These are phyloP conservation scores for Chlorella sp. DNA, from an alignment of 139 green algal species.

Conservation along the genomic window DNA sequence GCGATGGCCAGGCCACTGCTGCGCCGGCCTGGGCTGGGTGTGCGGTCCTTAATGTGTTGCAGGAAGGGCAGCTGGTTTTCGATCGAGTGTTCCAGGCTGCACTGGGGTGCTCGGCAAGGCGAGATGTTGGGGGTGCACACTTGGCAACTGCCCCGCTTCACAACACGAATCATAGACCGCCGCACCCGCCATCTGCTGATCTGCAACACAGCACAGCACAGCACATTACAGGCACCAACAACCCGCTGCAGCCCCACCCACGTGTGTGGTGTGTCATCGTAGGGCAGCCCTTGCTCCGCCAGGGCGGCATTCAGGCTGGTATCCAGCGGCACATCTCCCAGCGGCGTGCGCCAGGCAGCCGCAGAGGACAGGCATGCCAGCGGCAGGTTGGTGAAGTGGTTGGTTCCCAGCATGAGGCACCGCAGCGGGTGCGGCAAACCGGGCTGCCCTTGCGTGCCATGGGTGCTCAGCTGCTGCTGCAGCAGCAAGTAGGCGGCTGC, in stretches of 20 bases:
- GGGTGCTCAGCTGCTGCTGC: not conserved
- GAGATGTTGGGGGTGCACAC: not conserved
- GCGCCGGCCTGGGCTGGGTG: not conserved
- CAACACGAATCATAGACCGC: too few species aligned
- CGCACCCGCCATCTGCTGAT: too few species aligned
- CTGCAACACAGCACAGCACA: too few species aligned
- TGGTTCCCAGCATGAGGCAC: not conserved
- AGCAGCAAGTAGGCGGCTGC: not conserved
- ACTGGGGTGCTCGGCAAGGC: too few species aligned
- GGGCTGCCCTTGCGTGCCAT: not conserved
- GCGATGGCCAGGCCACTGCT: not conserved
- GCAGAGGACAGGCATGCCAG: not conserved
- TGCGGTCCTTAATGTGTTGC: not conserved
- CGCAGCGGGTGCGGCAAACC: not conserved
- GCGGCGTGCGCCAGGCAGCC: not conserved
- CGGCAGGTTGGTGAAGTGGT: not conserved
- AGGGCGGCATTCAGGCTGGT: not conserved
- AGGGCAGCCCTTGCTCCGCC: not conserved
- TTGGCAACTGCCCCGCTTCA: too few species aligned
- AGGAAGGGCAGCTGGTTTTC: slow-evolving; percentile 53
- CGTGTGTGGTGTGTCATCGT: not conserved
- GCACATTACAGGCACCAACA: too few species aligned
- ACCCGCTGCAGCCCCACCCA: not conserved
- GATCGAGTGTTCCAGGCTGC: slow-evolving; percentile 37
- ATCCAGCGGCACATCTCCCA: not conserved